A percentile compares a stretch with the other conserved stretches of the same genome.
phyloP scores from a whole-genome alignment of 1,139 yeast genomes.

The Yamadazyma conglobata region DNA sequence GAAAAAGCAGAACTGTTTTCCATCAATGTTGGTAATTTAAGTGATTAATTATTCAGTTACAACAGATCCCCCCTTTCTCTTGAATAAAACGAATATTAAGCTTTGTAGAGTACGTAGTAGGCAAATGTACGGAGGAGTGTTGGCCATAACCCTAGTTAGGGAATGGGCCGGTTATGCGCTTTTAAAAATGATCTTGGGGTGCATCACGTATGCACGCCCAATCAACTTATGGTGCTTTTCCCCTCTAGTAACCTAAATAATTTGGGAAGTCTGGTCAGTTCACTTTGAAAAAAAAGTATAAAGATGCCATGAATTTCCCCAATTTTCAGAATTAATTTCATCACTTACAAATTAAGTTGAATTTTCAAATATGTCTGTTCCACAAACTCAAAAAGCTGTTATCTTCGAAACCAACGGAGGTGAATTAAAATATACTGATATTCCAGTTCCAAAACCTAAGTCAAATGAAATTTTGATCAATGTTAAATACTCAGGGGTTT shows the following conservation, averaged over 20 bases:
- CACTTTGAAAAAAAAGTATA: constrained; percentile 4
- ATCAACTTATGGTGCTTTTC: constrained; percentile 6
- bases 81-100: no score
- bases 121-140: no score
- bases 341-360: constrained; percentile 5
- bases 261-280: not conserved
- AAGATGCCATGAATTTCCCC: constrained; percentile 4
- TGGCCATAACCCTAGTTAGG: no score
- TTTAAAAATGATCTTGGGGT: no score
- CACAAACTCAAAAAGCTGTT: constrained; percentile 38
- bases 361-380: constrained; percentile 29
- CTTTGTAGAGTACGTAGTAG: no score
- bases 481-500: constrained; percentile 73
- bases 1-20: no score
- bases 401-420: constrained; percentile 38
- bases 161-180: no score
- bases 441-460: constrained; percentile 67
- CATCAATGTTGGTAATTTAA: no score
- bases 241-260: constrained; percentile 2
- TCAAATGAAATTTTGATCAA: constrained; percentile 64
- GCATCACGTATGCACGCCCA: not conserved
- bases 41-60: no score
- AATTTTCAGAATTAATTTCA: constrained; percentile 9
- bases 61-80: no score
- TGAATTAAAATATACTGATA: constrained; percentile 54